Evolutionary conservation across 371 early-diverging fungal genomes (phyloP).

Genomic region (Syncephalastrum racemosum): DNA sequence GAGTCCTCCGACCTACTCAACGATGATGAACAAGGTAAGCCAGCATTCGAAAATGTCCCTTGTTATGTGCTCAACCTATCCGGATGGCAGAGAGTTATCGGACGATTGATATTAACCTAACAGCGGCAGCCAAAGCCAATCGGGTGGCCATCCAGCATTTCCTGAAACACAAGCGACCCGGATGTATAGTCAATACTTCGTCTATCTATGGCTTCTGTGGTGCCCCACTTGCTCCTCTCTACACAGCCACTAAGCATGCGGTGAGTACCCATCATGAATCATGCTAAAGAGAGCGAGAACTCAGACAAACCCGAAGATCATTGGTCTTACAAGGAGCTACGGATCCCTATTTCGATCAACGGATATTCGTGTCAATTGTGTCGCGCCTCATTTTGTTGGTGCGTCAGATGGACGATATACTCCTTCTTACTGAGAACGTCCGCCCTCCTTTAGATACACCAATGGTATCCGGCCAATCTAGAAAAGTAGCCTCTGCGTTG

Average conservation of each 20-base stretch:
- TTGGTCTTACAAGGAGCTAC: constrained; percentile 63
- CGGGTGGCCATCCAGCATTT: constrained; percentile 69
- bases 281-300: constrained; percentile 15
- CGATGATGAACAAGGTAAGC: constrained; percentile 35
- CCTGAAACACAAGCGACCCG: constrained; percentile 44
- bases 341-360: constrained; percentile 41
- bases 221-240: constrained; percentile 66
- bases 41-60: background rate
- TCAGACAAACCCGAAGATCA: constrained; percentile 30
- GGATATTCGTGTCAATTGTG: constrained; percentile 70
- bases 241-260: constrained; percentile 81
- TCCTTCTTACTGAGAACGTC: background rate
- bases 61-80: background rate
- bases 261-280: constrained; percentile 29
- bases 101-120: constrained; percentile 67
- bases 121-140: constrained; percentile 65
- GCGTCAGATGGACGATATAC: constrained; percentile 17
- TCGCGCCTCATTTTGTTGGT: constrained; percentile 78
- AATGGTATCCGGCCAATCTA: constrained; percentile 20
- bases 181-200: constrained; percentile 78
- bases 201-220: constrained; percentile 78
- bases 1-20: constrained; percentile 38
- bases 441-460: constrained; percentile 28
- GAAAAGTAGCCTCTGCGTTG: constrained; percentile 12
- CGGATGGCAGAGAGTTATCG: constrained; percentile 27